Evolutionary conservation across 768 basidiomycete species (phyloP), one percentile per base, ranked within the genome.

Genomic region (Vararia minispora): DNA sequence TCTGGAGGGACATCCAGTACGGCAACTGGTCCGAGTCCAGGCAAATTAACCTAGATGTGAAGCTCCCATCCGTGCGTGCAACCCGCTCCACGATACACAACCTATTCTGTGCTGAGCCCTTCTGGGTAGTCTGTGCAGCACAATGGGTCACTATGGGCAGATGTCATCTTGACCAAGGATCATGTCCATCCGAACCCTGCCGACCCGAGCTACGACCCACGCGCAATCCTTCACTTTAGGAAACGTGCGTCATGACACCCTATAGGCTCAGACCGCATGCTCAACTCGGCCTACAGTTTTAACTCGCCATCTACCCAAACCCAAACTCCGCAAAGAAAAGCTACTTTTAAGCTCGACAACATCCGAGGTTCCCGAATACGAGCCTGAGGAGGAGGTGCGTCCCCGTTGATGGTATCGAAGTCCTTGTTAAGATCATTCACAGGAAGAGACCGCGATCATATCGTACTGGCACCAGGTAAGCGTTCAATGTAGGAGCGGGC

Each of bases 71-170:
- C 60, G 87, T 87, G 55, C 46, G 68, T 50, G 7, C 11, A 28
- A 21, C 45, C n/a, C n/a, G n/a, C n/a, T n/a, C n/a, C n/a, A n/a
- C n/a, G n/a, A n/a, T n/a, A n/a, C n/a, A n/a, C n/a, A n/a, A n/a
- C n/a, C n/a, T 11, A 14, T 33, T 27, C 27, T 22, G 6, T 25
- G 33, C 17, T 24, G 16, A 35, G 16, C 16, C 16, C 6, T 37
- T 16, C 29, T 6, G 7, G n/a, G 14, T 48, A 90, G 87, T 68
- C 65, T 34, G 89, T 90, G 9, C 67, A 83, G 52, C 66, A 65
- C 40, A 94, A 94, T 53, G 83, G 73, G 9, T 74, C 83, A 2
- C 58, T 91, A 33, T 94, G 83, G 81, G 81, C 81, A 12, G 85
- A 92, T 49, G 66, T 90, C 5, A 84, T 82, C 55, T 58, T 94